Percentiles rank a stretch among this genome's conserved stretches.
phyloP scores from a whole-genome alignment of 371 early-diverging fungal species.

The Dentiscutata heterogama region DNA sequence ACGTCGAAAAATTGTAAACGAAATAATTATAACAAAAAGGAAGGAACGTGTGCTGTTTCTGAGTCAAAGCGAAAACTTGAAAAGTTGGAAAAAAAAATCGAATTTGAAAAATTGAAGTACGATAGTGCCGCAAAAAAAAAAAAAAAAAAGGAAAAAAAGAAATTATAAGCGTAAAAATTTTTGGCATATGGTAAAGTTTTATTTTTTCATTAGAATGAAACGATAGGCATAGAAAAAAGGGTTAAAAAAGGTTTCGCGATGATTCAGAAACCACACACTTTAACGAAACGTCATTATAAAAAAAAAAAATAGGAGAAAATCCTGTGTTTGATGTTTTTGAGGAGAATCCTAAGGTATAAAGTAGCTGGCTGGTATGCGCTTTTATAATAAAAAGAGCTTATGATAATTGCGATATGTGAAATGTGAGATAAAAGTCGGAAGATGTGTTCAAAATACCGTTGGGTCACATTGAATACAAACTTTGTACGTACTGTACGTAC shows the following conservation, averaged over 20 bases:
- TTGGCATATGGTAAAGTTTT: background rate
- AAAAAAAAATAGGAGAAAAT: too few species aligned
- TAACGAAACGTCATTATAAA: too few species aligned
- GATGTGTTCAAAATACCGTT: too few species aligned
- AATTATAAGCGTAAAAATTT: background rate
- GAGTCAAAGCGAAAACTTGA: constrained; percentile 5
- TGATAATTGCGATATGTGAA: too few species aligned
- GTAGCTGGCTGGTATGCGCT: too few species aligned
- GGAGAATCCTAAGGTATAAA: too few species aligned
- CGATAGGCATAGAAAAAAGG: background rate
- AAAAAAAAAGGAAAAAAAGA: background rate
- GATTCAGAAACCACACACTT: constrained; percentile 25
- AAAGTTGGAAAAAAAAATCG: background rate
- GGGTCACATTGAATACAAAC: too few species aligned
- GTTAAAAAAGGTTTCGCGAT: background rate
- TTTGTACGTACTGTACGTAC: too few species aligned
- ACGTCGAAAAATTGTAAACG: background rate
- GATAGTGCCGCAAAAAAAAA: background rate
- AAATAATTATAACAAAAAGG: background rate
- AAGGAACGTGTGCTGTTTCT: constrained; percentile 25
- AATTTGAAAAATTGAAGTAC: background rate
- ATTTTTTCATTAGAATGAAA: background rate
- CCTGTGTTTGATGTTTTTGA: too few species aligned
- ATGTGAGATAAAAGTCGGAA: too few species aligned
- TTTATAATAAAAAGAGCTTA: too few species aligned